Evolutionary conservation across 352 stramenopile genomes (phyloP).

Genomic region (Pythium volutum): DNA sequence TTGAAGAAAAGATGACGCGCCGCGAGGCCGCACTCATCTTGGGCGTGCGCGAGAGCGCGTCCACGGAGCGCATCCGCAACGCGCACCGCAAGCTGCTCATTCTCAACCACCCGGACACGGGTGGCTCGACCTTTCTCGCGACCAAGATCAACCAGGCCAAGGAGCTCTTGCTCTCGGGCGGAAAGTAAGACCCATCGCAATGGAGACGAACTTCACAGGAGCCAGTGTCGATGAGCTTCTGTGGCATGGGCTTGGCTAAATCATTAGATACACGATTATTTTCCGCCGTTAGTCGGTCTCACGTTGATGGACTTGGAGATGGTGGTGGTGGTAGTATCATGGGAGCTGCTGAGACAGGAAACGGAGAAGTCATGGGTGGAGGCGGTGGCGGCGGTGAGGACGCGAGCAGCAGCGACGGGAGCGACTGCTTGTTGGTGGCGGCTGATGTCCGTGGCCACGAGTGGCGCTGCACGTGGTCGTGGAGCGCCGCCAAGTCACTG

Average conservation of each 20-base stretch:
- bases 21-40: conserved; percentile 99
- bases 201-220: background rate
- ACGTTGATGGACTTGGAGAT: background rate
- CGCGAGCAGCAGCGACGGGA: conserved; percentile 3
- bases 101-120: conserved; percentile 99
- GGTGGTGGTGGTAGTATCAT: background rate
- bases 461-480: conserved; percentile 29
- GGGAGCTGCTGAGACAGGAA: background rate
- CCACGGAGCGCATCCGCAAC: conserved; percentile 95
- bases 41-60: conserved; percentile 95
- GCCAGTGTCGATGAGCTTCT: too few species aligned
- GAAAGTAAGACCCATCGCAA: conserved; percentile 14
- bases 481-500: conserved; percentile 27
- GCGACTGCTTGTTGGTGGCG: background rate
- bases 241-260: too few species aligned
- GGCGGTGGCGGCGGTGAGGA: background rate
- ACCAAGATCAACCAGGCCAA: conserved; percentile 99
- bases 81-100: conserved; percentile 98
- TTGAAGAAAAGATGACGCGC: conserved; percentile 99
- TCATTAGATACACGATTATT: too few species aligned
- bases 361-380: background rate
- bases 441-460: background rate
- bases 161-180: conserved; percentile 89
- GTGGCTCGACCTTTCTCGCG: conserved; percentile 97
- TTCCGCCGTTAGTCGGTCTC: background rate